phyloP scores from a whole-genome alignment of 2,329 filamentous ascomycete species.

The Hypoxylon sp. region DNA sequence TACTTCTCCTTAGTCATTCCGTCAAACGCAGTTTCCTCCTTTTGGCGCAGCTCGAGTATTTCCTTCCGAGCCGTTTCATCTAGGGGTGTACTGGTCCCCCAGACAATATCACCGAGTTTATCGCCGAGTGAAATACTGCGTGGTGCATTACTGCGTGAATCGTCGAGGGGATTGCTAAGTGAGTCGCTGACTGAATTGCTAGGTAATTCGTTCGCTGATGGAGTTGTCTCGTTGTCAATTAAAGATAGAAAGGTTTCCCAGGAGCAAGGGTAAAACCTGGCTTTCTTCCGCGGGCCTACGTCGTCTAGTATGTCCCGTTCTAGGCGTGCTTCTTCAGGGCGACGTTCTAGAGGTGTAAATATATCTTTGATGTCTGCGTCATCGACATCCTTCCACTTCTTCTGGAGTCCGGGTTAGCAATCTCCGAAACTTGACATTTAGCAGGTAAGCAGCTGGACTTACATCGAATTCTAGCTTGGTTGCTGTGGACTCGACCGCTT shows the following conservation, averaged over 20 bases:
- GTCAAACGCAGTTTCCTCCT: constrained; percentile 67
- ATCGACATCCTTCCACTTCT: constrained; percentile 17
- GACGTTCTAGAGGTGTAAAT: background rate
- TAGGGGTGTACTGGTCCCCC: constrained; percentile 34
- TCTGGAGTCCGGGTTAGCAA: background rate
- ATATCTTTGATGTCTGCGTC: constrained; percentile 4
- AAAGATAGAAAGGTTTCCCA: constrained; percentile 16
- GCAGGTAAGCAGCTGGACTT: no score
- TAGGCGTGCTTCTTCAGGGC: background rate
- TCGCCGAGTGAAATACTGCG: no score
- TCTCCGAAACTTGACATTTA: background rate
- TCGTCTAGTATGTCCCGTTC: constrained; percentile 30
- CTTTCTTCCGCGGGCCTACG: constrained; percentile 33
- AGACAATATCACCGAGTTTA: constrained; percentile 40
- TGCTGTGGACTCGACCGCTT: background rate
- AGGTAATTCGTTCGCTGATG: background rate
- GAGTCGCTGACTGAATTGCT: no score
- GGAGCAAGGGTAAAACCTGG: constrained; percentile 23
- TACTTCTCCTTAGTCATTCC: constrained; percentile 77
- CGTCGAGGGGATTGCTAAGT: no score
- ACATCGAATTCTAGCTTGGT: no score
- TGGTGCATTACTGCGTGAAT: no score
- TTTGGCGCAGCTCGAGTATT: constrained; percentile 55
- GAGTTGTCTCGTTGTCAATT: background rate
- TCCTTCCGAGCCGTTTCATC: constrained; percentile 62